Evolutionary conservation across 495 filamentous ascomycete species (phyloP).

Genomic region (Cenococcum geophilum): DNA sequence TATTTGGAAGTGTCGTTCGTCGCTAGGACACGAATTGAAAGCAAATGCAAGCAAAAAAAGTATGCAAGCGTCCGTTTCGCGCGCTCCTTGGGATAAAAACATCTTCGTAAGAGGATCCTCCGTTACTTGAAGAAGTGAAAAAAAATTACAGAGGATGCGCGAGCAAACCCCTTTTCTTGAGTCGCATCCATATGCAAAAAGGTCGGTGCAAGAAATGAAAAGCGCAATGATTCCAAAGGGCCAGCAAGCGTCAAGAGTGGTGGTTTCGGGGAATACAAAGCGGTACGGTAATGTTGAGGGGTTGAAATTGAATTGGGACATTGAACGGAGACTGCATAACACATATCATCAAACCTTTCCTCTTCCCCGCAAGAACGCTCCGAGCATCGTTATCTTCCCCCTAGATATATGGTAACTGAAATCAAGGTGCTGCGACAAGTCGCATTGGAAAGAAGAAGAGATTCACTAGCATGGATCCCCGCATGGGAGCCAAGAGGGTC

Average conservation of each 20-base stretch:
- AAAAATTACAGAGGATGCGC: background rate
- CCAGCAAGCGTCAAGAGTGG: background rate
- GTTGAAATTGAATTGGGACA: background rate
- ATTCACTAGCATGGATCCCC: conserved; percentile 3
- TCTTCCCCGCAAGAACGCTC: background rate
- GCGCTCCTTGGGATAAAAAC: background rate
- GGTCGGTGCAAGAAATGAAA: background rate
- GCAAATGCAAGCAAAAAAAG: background rate
- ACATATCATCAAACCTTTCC: background rate
- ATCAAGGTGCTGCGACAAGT: conserved; percentile 1
- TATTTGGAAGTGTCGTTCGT: background rate
- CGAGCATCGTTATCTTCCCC: background rate
- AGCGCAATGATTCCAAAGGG: background rate
- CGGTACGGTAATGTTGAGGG: background rate
- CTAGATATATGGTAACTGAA: background rate
- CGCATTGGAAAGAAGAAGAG: background rate
- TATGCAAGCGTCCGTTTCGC: background rate
- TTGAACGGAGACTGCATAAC: conserved; percentile 1
- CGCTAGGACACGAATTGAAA: conserved; percentile 2
- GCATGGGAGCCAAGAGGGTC: conserved; percentile 10
- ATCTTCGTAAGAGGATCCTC: background rate
- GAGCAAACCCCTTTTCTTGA: background rate
- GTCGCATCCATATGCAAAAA: conserved; percentile 2
- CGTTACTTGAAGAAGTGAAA: background rate
- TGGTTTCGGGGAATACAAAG: background rate